Percentiles rank a stretch among this genome's conserved stretches.
These are phyloP conservation scores for Fusarium chlamydosporum DNA, from an alignment of 2,329 filamentous ascomycete genomes.

Conservation along the genomic window DNA sequence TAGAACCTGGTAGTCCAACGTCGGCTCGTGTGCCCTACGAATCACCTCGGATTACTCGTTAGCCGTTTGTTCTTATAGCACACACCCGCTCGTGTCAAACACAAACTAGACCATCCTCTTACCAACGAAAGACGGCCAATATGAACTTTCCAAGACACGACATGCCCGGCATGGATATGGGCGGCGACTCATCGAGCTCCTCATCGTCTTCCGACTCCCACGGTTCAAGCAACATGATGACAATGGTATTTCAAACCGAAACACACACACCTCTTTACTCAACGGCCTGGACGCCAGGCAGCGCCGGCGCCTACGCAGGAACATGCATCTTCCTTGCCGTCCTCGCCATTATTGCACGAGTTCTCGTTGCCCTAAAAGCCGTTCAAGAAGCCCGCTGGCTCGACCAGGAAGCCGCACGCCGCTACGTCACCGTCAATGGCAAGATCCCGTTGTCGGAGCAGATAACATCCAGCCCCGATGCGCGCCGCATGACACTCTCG, in stretches of 20 bases:
- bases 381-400: slow-evolving; percentile 75
- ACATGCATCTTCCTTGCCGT: slow-evolving; percentile 93
- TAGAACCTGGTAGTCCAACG: not conserved
- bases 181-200: slow-evolving; percentile 31
- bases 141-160: slow-evolving; percentile 49
- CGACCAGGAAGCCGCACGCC: slow-evolving; percentile 77
- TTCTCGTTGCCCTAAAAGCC: slow-evolving; percentile 79
- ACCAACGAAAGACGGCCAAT: not conserved
- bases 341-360: slow-evolving; percentile 78
- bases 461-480: slow-evolving; percentile 70
- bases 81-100: not conserved
- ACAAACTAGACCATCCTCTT: not conserved
- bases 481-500: slow-evolving; percentile 74
- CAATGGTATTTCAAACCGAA: slow-evolving; percentile 72
- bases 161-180: slow-evolving; percentile 47
- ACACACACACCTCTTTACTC: slow-evolving; percentile 69
- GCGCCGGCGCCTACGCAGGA: slow-evolving; percentile 80
- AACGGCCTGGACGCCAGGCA: slow-evolving; percentile 78
- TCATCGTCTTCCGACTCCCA: slow-evolving; percentile 31
- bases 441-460: slow-evolving; percentile 71
- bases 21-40: not conserved
- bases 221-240: slow-evolving; percentile 55
- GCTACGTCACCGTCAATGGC: slow-evolving; percentile 82
- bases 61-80: not conserved
- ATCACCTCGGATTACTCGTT: not conserved